Evolutionary conservation across 257 asterid genomes (phyloP), one percentile per base, ranked within the genome.

Genomic region (Parsonsia alboflavescens): DNA sequence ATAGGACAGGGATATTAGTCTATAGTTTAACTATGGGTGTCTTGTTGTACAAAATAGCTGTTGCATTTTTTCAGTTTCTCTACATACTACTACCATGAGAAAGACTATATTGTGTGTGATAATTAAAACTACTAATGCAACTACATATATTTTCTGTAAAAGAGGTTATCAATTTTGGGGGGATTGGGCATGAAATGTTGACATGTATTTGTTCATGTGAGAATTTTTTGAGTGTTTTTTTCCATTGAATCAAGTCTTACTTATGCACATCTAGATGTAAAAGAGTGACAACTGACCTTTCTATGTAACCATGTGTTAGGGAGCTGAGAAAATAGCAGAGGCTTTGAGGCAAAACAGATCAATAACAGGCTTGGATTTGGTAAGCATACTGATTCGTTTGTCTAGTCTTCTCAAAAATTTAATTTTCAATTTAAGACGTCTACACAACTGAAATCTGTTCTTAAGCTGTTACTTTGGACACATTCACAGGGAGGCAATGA

Each of bases 401-500:
- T 50, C 50, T 41, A 68, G 9, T 68, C 44, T 68, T 41, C 45
- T 68, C 17, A 2, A 7, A 68, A 41, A 30, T 8, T n/a, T 0
- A 26, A 68, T 26, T 66, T 33, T 19, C 45, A 28, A 50, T 48
- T 70, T 70, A 65, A 33, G 30, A 65, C 9, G 50, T 65, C 24
- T 19, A 36, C 44, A 19, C 15, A n/a, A 11, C 33, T 70, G 44
- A 52, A 54, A 63, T 44, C 50, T 70, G 46, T 68, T 68, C 36
- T 56, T 41, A 57, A 45, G 24, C 57, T 39, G 10, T 36, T 52
- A 36, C 65, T 64, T 59, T 66, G 68, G 65, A 54, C 50, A 70
- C 73, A 77, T 80, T 81, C 83, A 78, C 88, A 92, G 97, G 97
- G 99, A 3, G 97, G 99, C 69, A 94, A 94, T 78, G 97, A 92